These are phyloP conservation scores for Davidsoniella eucalypti DNA, from an alignment of 2,329 filamentous ascomycete genomes.

Conservation along the genomic window DNA sequence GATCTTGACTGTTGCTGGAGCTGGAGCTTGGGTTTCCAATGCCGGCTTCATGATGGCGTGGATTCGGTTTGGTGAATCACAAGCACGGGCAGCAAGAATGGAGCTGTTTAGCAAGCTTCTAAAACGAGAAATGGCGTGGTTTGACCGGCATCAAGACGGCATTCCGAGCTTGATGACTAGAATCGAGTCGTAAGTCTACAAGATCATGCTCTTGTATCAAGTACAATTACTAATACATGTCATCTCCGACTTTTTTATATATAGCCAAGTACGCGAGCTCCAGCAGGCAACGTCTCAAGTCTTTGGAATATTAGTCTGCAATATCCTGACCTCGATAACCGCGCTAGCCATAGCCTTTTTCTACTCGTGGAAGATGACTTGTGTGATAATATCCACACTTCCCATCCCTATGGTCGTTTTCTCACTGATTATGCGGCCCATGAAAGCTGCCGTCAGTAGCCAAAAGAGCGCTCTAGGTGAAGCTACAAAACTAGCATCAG, in stretches of 20 bases:
- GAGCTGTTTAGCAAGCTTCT: slow-evolving; percentile 52
- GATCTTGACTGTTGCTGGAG: slow-evolving; percentile 46
- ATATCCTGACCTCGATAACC: slow-evolving; percentile 44
- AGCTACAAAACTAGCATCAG: slow-evolving; percentile 56
- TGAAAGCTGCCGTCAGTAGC: slow-evolving; percentile 48
- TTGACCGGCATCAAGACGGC: slow-evolving; percentile 56
- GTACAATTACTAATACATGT: too few species aligned
- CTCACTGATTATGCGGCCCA: slow-evolving; percentile 38
- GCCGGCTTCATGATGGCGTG: slow-evolving; percentile 52
- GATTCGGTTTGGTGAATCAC: slow-evolving; percentile 65
- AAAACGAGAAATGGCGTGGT: slow-evolving; percentile 66
- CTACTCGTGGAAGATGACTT: slow-evolving; percentile 68
- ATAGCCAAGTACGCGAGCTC: slow-evolving; percentile 68
- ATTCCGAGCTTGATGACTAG: slow-evolving; percentile 53
- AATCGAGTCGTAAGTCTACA: slow-evolving; percentile 49
- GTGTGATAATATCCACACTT: slow-evolving; percentile 59
- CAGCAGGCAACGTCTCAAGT: slow-evolving; percentile 68
- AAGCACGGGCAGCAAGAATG: slow-evolving; percentile 49
- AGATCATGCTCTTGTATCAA: not conserved
- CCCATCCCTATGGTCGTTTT: slow-evolving; percentile 50
- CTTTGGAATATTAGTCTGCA: slow-evolving; percentile 51
- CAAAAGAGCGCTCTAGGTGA: slow-evolving; percentile 52
- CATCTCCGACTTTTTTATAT: not conserved
- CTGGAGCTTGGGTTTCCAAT: slow-evolving; percentile 49
- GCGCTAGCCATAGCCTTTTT: slow-evolving; percentile 58